Base-by-base conservation (phyloP, 2,329 filamentous ascomycete genomes). In the Neonectria hederae region DNA sequence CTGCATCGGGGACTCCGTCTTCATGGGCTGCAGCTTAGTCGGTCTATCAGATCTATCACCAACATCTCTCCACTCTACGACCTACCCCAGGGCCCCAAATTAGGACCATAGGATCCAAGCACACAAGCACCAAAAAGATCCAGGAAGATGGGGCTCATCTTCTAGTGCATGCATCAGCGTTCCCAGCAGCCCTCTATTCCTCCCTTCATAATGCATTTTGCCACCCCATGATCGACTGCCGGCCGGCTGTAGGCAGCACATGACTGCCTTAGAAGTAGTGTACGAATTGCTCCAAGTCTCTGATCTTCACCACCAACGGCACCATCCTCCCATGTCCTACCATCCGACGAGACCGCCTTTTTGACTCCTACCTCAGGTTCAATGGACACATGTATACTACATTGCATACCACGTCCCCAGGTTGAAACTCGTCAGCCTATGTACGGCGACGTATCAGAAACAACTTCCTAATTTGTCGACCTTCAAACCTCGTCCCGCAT, bases 61-160 rank as follows among this genome's bases (percentile, higher is more conserved):
- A 63, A 69, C 54, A 52, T 26, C 22, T 49, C 62, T 35, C 60
- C 62, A 66, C 61, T 58, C n/a, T 49, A 38, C 35, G 28, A 46
- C 38, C 46, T 57, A 53, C 46, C 35, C 59, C 52, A 43, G 52
- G 52, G 46, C 26, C 24, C 21, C 38, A 45, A 32, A 52, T 35
- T 26, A 51, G 35, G 10, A 30, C 22, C 22, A 43, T 32, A 49
- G 30, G 30, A 54, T 42, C 26, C 35, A 35, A 57, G n/a, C 38
- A 26, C 32, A 35, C 32, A 35, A 35, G 13, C 13, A 35, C 13
- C 32, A 17, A 17, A 35, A 35, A 14, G 2, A 14, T 10, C 32
- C 32, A 35, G 13, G 32, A 0, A 21, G 26, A 59, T 52, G 38
- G 24, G 14, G 45, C 24, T n/a, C n/a, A 26, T 55, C 38, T 14